Percentiles rank a stretch among this genome's conserved stretches.
These are phyloP conservation scores for Cordyceps javanica DNA, from an alignment of 2,329 filamentous ascomycete species.

Conservation along the genomic window DNA sequence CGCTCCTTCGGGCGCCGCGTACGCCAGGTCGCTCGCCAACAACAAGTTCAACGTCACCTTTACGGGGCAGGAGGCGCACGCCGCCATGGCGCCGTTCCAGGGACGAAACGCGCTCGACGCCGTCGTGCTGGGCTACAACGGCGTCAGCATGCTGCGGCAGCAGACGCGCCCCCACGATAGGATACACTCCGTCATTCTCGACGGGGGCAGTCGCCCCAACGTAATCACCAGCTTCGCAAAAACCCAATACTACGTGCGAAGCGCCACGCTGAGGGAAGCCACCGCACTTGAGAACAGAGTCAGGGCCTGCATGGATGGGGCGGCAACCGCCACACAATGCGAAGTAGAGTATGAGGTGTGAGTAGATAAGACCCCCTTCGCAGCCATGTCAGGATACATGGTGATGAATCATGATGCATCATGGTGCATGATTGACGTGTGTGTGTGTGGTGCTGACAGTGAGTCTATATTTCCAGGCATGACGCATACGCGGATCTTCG, in stretches of 20 bases:
- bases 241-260: not conserved
- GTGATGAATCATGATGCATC: no score
- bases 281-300: not conserved
- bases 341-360: not conserved
- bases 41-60: conserved; percentile 5
- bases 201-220: conserved; percentile 32
- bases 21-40: not conserved
- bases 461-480: not conserved
- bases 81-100: conserved; percentile 38
- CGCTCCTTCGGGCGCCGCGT: not conserved
- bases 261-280: not conserved
- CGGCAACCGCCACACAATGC: not conserved
- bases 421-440: not conserved
- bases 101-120: conserved; percentile 34
- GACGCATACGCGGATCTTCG: conserved; percentile 4
- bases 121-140: conserved; percentile 28
- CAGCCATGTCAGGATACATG: no score
- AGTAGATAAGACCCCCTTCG: not conserved
- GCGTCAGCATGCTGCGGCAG: conserved; percentile 31
- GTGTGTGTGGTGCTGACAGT: not conserved
- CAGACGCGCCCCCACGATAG: conserved; percentile 31
- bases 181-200: conserved; percentile 31
- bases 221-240: conserved; percentile 23
- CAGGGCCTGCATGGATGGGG: not conserved
- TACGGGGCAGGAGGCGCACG: not conserved